Evolutionary conservation across 495 filamentous ascomycete genomes (phyloP).

Genomic region (Ascodesmis nigricans): DNA sequence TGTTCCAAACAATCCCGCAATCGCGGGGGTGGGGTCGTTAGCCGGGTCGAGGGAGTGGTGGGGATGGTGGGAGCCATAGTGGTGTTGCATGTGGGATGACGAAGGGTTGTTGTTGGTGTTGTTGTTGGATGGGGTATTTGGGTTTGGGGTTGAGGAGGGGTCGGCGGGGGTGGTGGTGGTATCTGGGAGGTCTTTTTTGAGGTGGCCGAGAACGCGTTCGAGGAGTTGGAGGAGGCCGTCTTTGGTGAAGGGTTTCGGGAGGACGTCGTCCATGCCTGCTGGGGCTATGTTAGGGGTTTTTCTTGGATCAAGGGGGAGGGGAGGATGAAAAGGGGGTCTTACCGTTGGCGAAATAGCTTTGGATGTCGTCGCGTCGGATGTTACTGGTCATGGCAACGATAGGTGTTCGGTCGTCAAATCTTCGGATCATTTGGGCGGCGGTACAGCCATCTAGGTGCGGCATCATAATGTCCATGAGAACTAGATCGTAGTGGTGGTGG

Average conservation of each 20-base stretch:
- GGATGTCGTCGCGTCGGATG: conserved; percentile 88
- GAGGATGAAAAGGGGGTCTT: conserved; percentile 20
- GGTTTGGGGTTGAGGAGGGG: neutral
- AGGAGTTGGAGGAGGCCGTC: conserved; percentile 81
- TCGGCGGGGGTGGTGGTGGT: conserved; percentile 4
- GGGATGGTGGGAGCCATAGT: conserved; percentile 2
- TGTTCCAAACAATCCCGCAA: too few species aligned
- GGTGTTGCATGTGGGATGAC: neutral
- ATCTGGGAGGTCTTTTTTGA: conserved; percentile 25
- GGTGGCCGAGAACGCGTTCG: conserved; percentile 64
- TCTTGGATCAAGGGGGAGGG: neutral
- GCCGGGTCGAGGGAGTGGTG: neutral
- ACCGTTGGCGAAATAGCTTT: conserved; percentile 95
- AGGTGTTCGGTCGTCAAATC: conserved; percentile 60
- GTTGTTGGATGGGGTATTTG: neutral
- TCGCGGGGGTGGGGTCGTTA: too few species aligned
- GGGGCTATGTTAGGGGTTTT: conserved; percentile 11
- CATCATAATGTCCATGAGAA: conserved; percentile 99
- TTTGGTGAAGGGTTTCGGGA: conserved; percentile 93
- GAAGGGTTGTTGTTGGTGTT: neutral
- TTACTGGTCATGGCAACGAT: conserved; percentile 99
- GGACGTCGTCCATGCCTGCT: conserved; percentile 93
- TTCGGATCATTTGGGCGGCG: conserved; percentile 79
- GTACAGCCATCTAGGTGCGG: conserved; percentile 87
- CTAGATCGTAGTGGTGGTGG: conserved; percentile 53